These are phyloP conservation scores for Paecilomyces variotii DNA, from an alignment of 2,329 filamentous ascomycete genomes.

Conservation along the genomic window DNA sequence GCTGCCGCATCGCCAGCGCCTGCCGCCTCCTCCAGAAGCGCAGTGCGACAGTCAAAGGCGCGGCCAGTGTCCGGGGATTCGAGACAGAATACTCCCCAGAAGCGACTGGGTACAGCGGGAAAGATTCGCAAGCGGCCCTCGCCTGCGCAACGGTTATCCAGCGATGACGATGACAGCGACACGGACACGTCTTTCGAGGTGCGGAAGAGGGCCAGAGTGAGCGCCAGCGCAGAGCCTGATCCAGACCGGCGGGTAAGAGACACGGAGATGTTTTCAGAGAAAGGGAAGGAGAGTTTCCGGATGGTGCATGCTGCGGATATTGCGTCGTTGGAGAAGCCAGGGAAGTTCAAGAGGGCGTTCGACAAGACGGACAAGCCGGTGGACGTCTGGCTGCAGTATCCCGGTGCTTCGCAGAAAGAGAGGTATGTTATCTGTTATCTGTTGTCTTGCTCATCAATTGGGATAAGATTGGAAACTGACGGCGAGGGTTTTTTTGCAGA, in stretches of 20 bases:
- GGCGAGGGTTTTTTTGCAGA: conserved; percentile 28
- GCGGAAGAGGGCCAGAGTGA: conserved; percentile 34
- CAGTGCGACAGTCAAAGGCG: conserved; percentile 15
- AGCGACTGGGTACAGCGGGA: conserved; percentile 22
- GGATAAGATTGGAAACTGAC: conserved; percentile 1
- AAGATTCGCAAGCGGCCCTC: conserved; percentile 30
- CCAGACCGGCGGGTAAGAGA: conserved; percentile 38
- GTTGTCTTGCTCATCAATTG: conserved; percentile 2
- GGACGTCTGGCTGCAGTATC: conserved; percentile 70
- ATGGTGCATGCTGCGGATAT: conserved; percentile 46
- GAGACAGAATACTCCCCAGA: conserved; percentile 18
- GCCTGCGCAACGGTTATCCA: conserved; percentile 31
- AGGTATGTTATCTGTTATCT: conserved; percentile 37
- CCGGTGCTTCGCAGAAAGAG: conserved; percentile 62
- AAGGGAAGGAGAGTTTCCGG: conserved; percentile 26
- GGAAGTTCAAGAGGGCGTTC: conserved; percentile 47
- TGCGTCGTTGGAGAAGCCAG: conserved; percentile 33
- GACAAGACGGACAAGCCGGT: conserved; percentile 35
- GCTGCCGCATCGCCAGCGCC: conserved; percentile 8
- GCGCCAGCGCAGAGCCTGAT: conserved; percentile 36
- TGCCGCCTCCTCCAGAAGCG: conserved; percentile 7
- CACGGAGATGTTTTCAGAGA: conserved; percentile 36
- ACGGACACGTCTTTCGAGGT: conserved; percentile 34
- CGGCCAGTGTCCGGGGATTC: conserved; percentile 23
- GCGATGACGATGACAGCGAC: conserved; percentile 35